Base-by-base conservation (phyloP, 768 basidiomycete species). In the Lenzites betulinus region DNA sequence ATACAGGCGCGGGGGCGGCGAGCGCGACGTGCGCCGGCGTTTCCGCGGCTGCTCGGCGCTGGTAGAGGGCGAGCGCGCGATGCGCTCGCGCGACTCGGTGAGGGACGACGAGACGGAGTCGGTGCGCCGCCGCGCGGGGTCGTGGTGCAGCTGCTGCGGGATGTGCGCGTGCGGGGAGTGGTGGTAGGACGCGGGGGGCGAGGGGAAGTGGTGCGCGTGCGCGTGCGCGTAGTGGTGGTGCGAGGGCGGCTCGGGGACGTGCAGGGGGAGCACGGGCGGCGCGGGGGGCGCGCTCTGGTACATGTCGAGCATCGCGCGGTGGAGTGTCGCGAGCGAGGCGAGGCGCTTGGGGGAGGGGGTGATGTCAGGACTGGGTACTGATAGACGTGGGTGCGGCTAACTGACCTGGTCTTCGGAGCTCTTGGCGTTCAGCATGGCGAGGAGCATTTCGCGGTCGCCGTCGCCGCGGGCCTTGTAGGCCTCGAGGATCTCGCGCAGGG, bases 401-500 rank as follows among this genome's bases (percentile, higher is more conserved):
- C 64, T 67, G 23, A 92, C 93, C 83, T 96, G 90, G 71, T 97
- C 95, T 72, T 97, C 95, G 13, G 95, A 89, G 47, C 87, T 83
- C 78, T 97, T 97, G 69, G 94, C 93, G 61, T 90, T 93, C 51
- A 97, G 79, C 83, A 97, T 90, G 65, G 92, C 85, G 36, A 96
- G 81, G 22, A 97, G 80, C 85, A 95, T 89, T 53, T 95, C 93
- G 23, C 94, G 82, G 79, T 97, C 95, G 43, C 93, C 94, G 62
- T 95, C 92, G 61, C 95, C 95, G 69, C 88, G 91, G 39, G 85
- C 75, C 58, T 83, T 81, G 78, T 95, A 97, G 8, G 94, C 93
- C 39, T 83, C 81, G 25, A 97, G 85, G 43, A 97, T 94, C 67
- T 95, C 93, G 49, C 90, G 83, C 44, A 97, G 79, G 62, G 78